These are phyloP conservation scores for Fusarium siculi DNA, from an alignment of 2,329 filamentous ascomycete genomes.

Conservation along the genomic window DNA sequence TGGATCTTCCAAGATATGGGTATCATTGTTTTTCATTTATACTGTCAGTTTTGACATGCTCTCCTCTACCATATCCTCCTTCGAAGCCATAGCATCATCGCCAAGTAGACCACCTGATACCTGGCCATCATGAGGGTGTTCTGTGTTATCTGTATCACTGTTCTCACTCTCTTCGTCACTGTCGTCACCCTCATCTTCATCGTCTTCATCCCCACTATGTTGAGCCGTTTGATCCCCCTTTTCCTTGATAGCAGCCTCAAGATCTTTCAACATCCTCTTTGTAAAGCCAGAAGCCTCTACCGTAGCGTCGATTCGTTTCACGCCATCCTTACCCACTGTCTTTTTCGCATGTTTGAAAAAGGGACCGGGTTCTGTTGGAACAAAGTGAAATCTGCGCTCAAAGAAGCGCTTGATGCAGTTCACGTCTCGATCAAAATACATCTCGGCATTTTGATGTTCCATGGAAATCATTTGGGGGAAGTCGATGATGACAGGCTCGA, in stretches of 20 bases:
- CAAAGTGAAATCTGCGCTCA: slow-evolving; percentile 87
- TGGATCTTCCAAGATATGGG: slow-evolving; percentile 8
- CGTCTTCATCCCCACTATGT: slow-evolving; percentile 48
- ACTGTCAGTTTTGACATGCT: slow-evolving; percentile 46
- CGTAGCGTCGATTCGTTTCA: slow-evolving; percentile 81
- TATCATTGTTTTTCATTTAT: slow-evolving; percentile 38
- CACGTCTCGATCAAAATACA: slow-evolving; percentile 97
- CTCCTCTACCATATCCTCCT: slow-evolving; percentile 38
- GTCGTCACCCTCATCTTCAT: slow-evolving; percentile 47
- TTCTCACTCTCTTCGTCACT: slow-evolving; percentile 44
- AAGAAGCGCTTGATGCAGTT: slow-evolving; percentile 97
- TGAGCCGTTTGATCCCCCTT: slow-evolving; percentile 65
- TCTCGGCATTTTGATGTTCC: slow-evolving; percentile 91
- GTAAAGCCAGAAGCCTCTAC: slow-evolving; percentile 96
- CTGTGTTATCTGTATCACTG: slow-evolving; percentile 39
- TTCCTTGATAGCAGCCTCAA: slow-evolving; percentile 89
- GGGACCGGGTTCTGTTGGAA: slow-evolving; percentile 82
- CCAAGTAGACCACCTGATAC: slow-evolving; percentile 35
- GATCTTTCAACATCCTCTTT: slow-evolving; percentile 94
- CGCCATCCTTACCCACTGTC: slow-evolving; percentile 71
- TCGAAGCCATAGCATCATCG: slow-evolving; percentile 29
- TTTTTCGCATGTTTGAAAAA: slow-evolving; percentile 88
- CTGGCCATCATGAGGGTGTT: slow-evolving; percentile 34
- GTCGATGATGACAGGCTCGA: slow-evolving; percentile 90
- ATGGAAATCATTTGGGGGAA: slow-evolving; percentile 99